Conservation (phyloP, 176 grass and related monocot species). For the Alopecurus myosuroides region DNA sequence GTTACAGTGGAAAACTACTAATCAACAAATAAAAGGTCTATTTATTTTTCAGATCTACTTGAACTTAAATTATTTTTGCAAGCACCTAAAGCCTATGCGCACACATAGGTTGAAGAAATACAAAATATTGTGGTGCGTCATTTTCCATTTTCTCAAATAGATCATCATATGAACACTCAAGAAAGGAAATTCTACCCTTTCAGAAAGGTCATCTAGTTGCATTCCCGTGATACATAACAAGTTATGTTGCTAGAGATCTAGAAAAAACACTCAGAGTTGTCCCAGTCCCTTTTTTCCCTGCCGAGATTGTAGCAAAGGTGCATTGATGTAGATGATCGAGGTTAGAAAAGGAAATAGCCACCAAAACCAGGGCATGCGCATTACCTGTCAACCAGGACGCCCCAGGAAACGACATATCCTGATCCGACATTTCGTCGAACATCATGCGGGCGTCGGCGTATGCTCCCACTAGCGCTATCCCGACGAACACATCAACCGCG, state of each 20-base stretch:
- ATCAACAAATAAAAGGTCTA: not conserved
- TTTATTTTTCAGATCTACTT: not conserved
- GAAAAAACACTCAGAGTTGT: not conserved
- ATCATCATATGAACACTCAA: not conserved
- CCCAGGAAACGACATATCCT: slow-evolving; percentile 75
- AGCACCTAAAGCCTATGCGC: not conserved
- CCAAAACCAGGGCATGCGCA: not conserved
- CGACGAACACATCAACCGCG: slow-evolving; percentile 50
- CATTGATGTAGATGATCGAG: not conserved
- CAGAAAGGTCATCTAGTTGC: not conserved
- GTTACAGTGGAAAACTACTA: not conserved
- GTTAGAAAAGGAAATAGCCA: not conserved
- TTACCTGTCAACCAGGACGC: slow-evolving; percentile 83
- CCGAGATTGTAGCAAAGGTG: not conserved
- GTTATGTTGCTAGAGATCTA: not conserved
- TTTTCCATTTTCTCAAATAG: not conserved
- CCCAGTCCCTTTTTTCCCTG: no score
- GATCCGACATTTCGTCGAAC: slow-evolving; percentile 52
- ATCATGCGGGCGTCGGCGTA: slow-evolving; percentile 48
- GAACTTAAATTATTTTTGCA: not conserved
- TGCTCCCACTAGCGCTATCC: slow-evolving; percentile 49
- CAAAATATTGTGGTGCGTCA: not conserved
- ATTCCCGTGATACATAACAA: not conserved
- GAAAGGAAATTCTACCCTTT: not conserved
- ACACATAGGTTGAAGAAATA: not conserved